A percentile compares a stretch with the other conserved stretches of the same genome.
Conservation (phyloP, 768 basidiomycete genomes). For the Polyporus arcularius region DNA sequence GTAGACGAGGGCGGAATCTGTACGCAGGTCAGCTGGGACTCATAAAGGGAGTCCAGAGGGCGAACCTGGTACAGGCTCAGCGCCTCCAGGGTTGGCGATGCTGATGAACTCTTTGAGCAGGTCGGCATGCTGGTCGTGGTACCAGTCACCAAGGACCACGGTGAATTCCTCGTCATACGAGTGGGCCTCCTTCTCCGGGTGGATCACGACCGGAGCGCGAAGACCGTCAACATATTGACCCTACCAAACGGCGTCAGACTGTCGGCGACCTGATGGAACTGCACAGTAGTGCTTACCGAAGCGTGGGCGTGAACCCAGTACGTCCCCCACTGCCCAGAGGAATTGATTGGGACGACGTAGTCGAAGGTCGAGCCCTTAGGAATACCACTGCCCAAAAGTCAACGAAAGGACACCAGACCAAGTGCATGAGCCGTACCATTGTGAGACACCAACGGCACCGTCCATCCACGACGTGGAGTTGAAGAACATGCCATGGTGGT, state of each 20-base stretch:
- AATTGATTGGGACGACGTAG: slow-evolving; percentile 72
- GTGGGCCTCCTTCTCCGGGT: slow-evolving; percentile 64
- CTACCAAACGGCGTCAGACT: slow-evolving; percentile 31
- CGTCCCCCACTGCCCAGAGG: slow-evolving; percentile 74
- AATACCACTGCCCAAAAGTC: slow-evolving; percentile 57
- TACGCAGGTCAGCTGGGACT: not conserved
- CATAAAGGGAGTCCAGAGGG: not conserved
- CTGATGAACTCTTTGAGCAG: slow-evolving; percentile 70
- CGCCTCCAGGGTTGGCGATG: slow-evolving; percentile 76
- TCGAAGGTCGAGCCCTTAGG: slow-evolving; percentile 70
- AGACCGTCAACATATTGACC: slow-evolving; percentile 94
- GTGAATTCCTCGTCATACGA: slow-evolving; percentile 90
- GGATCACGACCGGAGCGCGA: slow-evolving; percentile 82
- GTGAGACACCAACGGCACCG: slow-evolving; percentile 78
- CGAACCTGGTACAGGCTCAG: slow-evolving; percentile 85
- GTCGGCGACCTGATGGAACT: not conserved
- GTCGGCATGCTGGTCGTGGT: slow-evolving; percentile 70
- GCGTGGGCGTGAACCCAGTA: slow-evolving; percentile 82
- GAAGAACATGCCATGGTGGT: slow-evolving; percentile 97
- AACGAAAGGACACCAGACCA: not conserved
- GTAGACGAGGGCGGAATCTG: slow-evolving; percentile 83
- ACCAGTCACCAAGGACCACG: slow-evolving; percentile 89
- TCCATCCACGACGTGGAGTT: slow-evolving; percentile 87
- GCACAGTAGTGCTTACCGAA: slow-evolving; percentile 37
- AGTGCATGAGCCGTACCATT: slow-evolving; percentile 58